Conservation (phyloP, 805 yeast species). For the Candida dajiaensis region DNA sequence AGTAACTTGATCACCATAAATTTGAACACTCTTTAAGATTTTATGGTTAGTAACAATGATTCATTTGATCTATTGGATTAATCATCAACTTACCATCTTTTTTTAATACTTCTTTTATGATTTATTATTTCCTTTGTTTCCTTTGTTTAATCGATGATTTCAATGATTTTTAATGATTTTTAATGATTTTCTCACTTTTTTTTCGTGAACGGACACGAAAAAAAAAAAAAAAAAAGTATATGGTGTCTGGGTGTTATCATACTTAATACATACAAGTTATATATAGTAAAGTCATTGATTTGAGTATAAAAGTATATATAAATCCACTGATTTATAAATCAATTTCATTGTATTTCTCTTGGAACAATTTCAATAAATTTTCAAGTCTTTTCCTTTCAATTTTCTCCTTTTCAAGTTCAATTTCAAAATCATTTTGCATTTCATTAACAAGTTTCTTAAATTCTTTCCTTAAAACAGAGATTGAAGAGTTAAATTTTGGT, state of each 20-base stretch:
- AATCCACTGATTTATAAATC: conserved; percentile 6
- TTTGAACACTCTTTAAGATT: conserved; percentile 56
- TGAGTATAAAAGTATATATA: no score
- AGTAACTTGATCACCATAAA: conserved; percentile 94
- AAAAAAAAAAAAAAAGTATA: background rate
- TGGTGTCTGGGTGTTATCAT: background rate
- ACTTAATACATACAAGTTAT: no score
- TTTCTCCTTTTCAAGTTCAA: conserved; percentile 51
- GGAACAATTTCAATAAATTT: conserved; percentile 30
- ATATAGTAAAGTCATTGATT: no score
- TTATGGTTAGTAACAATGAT: conserved; percentile 5
- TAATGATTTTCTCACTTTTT: background rate
- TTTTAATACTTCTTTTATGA: no score
- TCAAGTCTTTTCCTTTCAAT: conserved; percentile 42
- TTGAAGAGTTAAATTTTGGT: conserved; percentile 30
- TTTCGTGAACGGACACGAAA: background rate
- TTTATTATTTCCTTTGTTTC: no score
- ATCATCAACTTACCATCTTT: no score
- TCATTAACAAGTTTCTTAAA: conserved; percentile 60
- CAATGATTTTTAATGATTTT: background rate
- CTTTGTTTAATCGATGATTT: no score
- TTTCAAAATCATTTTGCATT: conserved; percentile 55
- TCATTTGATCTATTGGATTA: no score
- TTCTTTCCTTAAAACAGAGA: conserved; percentile 58
- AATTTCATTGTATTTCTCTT: conserved; percentile 14